Conservation (phyloP, 192 early-diverging fungal genomes). For the Gonapodya sp. region DNA sequence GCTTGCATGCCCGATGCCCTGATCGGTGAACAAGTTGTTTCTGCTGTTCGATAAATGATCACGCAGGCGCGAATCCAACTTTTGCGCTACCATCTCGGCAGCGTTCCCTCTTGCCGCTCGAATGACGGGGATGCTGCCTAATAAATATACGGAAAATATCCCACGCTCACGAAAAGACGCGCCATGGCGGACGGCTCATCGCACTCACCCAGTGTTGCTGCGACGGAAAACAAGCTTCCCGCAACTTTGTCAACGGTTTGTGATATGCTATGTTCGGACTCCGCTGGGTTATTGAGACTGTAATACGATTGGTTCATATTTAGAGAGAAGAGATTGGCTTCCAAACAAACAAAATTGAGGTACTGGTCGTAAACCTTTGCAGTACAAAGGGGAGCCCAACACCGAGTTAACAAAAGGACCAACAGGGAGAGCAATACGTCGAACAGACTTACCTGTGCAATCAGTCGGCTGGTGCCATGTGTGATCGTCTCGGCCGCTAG, state of each 20-base stretch:
- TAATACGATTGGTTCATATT: slow-evolving; percentile 72
- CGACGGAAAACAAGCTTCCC: slow-evolving; percentile 73
- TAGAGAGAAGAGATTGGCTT: slow-evolving; percentile 86
- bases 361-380: slow-evolving; percentile 88
- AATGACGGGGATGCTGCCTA: slow-evolving; percentile 77
- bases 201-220: slow-evolving; percentile 69
- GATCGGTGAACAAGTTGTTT: slow-evolving; percentile 70
- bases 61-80: slow-evolving; percentile 78
- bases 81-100: slow-evolving; percentile 84
- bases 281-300: slow-evolving; percentile 70
- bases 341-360: slow-evolving; percentile 85
- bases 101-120: slow-evolving; percentile 83
- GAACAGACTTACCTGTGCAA: slow-evolving; percentile 64
- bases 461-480: slow-evolving; percentile 61
- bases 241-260: slow-evolving; percentile 70
- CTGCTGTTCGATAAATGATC: slow-evolving; percentile 85
- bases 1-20: slow-evolving; percentile 47
- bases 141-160: slow-evolving; percentile 10
- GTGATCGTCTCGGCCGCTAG: slow-evolving; percentile 75
- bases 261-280: slow-evolving; percentile 74
- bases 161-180: neutral
- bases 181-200: neutral
- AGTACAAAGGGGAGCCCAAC: slow-evolving; percentile 2
- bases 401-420: slow-evolving; percentile 5
- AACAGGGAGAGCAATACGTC: neutral